These are phyloP conservation scores for Asterionellopsis glacialis DNA, from an alignment of 108 stramenopile species.

Conservation along the genomic window DNA sequence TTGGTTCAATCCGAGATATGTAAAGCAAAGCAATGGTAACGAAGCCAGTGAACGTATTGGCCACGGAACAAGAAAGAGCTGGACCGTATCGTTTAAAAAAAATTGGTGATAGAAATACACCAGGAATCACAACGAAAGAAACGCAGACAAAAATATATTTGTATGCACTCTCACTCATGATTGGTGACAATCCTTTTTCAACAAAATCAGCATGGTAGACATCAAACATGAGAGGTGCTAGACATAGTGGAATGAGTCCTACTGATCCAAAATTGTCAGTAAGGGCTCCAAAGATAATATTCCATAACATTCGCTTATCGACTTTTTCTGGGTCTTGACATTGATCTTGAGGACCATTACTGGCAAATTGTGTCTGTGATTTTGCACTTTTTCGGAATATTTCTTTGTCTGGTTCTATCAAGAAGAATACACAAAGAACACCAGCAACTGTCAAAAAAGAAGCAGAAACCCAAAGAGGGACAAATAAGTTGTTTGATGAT, in stretches of 20 bases:
- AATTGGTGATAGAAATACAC: constrained; percentile 31
- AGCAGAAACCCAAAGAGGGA: constrained; percentile 38
- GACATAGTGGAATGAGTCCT: constrained; percentile 40
- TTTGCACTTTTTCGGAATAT: constrained; percentile 17
- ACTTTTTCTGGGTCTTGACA: constrained; percentile 27
- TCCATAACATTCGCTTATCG: constrained; percentile 30
- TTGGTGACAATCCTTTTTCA: constrained; percentile 19
- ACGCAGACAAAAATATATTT: constrained; percentile 44
- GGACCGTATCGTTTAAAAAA: constrained; percentile 30
- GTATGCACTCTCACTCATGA: constrained; percentile 35
- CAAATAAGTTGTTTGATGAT: constrained; percentile 28
- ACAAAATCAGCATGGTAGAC: constrained; percentile 28
- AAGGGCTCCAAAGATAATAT: constrained; percentile 38
- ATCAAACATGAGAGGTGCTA: constrained; percentile 43
- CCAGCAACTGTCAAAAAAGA: constrained; percentile 20
- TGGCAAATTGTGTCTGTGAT: no score
- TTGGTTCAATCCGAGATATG: no score
- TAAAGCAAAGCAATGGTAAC: constrained; percentile 29
- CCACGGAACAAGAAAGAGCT: constrained; percentile 39
- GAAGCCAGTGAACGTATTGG: constrained; percentile 34
- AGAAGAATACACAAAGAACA: constrained; percentile 5
- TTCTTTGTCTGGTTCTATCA: constrained; percentile 42
- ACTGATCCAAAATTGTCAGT: constrained; percentile 48
- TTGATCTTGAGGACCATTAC: no score
- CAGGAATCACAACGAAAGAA: constrained; percentile 40